Evolutionary conservation across 352 stramenopile genomes (phyloP).

Genomic region (Globisporangium apiculatum): DNA sequence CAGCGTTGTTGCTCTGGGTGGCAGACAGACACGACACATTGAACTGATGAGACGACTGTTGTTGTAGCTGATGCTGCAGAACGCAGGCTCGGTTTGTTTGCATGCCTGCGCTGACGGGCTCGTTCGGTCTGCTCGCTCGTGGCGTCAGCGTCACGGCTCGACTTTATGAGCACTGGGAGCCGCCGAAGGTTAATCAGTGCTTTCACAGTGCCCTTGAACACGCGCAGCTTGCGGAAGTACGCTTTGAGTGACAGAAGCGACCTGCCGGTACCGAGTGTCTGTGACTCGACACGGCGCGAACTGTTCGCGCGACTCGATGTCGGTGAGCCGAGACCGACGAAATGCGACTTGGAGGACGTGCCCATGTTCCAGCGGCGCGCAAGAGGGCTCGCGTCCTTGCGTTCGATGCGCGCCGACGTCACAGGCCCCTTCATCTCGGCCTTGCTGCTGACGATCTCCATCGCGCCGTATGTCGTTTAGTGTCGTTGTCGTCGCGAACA

Average conservation of each 20-base stretch:
- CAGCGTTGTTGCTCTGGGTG: constrained; percentile 15
- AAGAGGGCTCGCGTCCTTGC: constrained; percentile 8
- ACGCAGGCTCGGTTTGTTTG: neutral
- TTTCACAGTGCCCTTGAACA: constrained; percentile 63
- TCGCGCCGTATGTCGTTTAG: neutral
- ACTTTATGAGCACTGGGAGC: constrained; percentile 6
- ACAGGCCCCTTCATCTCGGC: constrained; percentile 8
- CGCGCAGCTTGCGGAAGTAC: constrained; percentile 60
- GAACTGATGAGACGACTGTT: neutral
- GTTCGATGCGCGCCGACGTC: constrained; percentile 9
- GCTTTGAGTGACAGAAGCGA: constrained; percentile 59
- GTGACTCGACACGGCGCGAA: constrained; percentile 4
- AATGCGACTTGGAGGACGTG: neutral
- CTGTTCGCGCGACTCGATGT: neutral
- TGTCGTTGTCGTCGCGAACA: neutral
- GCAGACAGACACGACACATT: neutral
- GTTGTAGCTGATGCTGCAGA: too few species aligned
- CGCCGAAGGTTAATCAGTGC: constrained; percentile 51
- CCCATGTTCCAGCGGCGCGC: constrained; percentile 25
- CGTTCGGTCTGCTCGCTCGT: neutral
- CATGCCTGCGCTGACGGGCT: neutral
- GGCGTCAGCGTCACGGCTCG: neutral
- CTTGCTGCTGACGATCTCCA: constrained; percentile 26
- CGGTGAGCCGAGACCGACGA: neutral
- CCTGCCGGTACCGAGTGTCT: constrained; percentile 10